A percentile compares a stretch with the other conserved stretches of the same genome.
These are phyloP conservation scores for Claviceps maximensis DNA, from an alignment of 2,329 filamentous ascomycete genomes.

Conservation along the genomic window DNA sequence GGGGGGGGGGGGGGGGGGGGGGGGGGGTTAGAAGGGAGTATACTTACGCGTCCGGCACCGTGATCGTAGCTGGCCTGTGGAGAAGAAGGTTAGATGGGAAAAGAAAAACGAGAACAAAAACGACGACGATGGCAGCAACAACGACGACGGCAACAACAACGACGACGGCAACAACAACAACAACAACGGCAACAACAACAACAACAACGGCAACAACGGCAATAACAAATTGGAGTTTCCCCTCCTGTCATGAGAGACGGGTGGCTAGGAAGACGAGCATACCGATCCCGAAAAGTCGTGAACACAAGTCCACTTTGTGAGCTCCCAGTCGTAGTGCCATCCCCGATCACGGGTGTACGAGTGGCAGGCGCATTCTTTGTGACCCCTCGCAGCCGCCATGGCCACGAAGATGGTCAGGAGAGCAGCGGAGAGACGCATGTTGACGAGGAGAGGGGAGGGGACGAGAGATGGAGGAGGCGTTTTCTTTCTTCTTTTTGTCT, in stretches of 20 bases:
- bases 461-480: too few species aligned
- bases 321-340: background rate
- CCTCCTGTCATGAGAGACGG: background rate
- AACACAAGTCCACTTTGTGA: background rate
- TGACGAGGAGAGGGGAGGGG: too few species aligned
- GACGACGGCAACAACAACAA: too few species aligned
- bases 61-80: background rate
- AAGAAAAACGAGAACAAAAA: too few species aligned
- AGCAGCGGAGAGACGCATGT: background rate
- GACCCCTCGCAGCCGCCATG: conserved; percentile 12
- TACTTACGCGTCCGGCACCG: background rate
- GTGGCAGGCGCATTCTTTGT: background rate
- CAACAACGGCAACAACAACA: too few species aligned
- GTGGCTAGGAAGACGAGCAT: background rate
- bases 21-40: too few species aligned
- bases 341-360: background rate
- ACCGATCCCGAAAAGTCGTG: background rate
- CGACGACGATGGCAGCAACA: too few species aligned
- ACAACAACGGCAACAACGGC: too few species aligned
- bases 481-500: too few species aligned
- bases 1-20: background rate
- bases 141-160: too few species aligned
- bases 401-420: background rate
- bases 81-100: background rate
- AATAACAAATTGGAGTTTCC: too few species aligned